Conservation (phyloP, 805 yeast genomes). For the Scheffersomyces stipitis region DNA sequence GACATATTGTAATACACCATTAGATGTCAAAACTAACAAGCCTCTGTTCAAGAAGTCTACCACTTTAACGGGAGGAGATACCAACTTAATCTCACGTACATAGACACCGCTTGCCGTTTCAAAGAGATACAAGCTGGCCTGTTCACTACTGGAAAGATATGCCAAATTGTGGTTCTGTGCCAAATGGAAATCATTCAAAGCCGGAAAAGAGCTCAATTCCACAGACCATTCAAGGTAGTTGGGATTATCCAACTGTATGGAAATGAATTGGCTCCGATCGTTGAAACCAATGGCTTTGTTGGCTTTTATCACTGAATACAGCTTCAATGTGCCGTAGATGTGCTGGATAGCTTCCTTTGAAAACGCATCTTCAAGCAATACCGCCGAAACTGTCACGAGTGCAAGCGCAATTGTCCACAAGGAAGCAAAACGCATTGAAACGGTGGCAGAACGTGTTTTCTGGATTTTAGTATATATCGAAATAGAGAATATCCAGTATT, state of each 20-base stretch:
- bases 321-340: conserved; percentile 6
- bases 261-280: conserved; percentile 13
- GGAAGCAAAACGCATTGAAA: conserved; percentile 1
- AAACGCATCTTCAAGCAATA: conserved; percentile 53
- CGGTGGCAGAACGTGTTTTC: no score
- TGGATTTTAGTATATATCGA: no score
- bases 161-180: conserved; percentile 7
- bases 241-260: conserved; percentile 4
- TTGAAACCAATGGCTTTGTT: conserved; percentile 15
- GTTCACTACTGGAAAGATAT: conserved; percentile 12
- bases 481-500: no score
- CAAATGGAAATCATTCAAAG: conserved; percentile 7
- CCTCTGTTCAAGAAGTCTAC: conserved; percentile 12
- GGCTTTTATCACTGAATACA: conserved; percentile 14
- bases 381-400: conserved; percentile 15
- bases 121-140: conserved; percentile 10
- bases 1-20: conserved; percentile 11
- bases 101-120: conserved; percentile 13
- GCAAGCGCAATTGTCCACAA: no score
- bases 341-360: conserved; percentile 54
- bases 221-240: conserved; percentile 15
- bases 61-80: conserved; percentile 7
- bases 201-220: conserved; percentile 13
- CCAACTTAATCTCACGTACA: conserved; percentile 5
- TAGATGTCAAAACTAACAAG: conserved; percentile 10